These are phyloP conservation scores for Linanthus parryae DNA, from an alignment of 148 eudicot species.

Conservation along the genomic window DNA sequence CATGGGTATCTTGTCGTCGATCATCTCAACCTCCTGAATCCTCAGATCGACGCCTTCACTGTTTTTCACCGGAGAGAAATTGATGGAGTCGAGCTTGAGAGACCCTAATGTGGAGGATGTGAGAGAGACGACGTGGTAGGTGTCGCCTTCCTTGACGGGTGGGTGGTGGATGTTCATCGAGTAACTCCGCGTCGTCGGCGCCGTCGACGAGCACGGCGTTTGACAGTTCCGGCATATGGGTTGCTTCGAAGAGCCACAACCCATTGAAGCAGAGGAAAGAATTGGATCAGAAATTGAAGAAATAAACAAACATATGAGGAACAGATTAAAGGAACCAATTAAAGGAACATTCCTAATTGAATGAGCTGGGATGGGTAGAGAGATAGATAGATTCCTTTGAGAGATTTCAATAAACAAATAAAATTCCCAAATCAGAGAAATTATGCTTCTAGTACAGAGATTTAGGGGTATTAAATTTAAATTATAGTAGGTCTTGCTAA, in stretches of 20 bases:
- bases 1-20: slow-evolving; percentile 52
- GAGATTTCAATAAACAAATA: slow-evolving; percentile 1
- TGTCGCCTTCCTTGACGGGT: slow-evolving; percentile 24
- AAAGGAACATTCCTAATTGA: slow-evolving; percentile 20
- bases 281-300: not conserved
- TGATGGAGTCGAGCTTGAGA: slow-evolving; percentile 36
- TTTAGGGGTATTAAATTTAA: not conserved
- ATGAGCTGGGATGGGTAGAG: slow-evolving; percentile 12
- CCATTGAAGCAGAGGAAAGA: slow-evolving; percentile 30
- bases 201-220: slow-evolving; percentile 32
- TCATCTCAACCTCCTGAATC: too few relatives aligned
- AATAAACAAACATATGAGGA: not conserved
- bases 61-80: too few relatives aligned
- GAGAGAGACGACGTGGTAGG: slow-evolving; percentile 40
- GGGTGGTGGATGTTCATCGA: slow-evolving; percentile 64
- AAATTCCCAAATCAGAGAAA: slow-evolving; percentile 1
- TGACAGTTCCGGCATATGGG: slow-evolving; percentile 51
- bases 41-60: too few relatives aligned
- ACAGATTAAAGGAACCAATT: not conserved
- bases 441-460: not conserved
- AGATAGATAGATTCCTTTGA: slow-evolving; percentile 12
- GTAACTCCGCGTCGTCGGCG: slow-evolving; percentile 55
- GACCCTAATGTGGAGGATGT: slow-evolving; percentile 79
- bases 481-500: too few relatives aligned
- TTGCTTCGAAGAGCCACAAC: slow-evolving; percentile 64